phyloP scores from a whole-genome alignment of 225 moss, liverwort and hornwort genomes.

The Rhytidiadelphus loreus region DNA sequence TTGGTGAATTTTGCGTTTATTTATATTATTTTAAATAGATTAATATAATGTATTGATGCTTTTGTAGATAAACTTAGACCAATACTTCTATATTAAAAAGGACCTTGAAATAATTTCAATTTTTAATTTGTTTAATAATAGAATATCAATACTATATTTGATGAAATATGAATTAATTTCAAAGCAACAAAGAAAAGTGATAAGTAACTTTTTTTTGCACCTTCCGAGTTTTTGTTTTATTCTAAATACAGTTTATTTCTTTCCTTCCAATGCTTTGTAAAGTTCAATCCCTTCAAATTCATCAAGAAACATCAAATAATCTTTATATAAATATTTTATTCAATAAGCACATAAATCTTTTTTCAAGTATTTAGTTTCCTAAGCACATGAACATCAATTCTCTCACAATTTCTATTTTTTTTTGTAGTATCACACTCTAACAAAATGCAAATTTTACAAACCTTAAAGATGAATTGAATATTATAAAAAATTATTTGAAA shows the following conservation, averaged over 20 bases:
- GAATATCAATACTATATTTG: neutral
- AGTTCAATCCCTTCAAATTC: neutral
- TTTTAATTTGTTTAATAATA: neutral
- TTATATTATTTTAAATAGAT: neutral
- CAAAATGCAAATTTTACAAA: neutral
- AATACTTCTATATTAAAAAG: neutral
- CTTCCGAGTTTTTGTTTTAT: neutral
- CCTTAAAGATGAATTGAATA: neutral
- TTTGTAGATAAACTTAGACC: neutral
- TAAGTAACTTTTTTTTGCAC: neutral
- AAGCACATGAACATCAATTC: neutral
- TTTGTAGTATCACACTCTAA: neutral
- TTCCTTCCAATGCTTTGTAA: neutral
- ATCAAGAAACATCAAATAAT: neutral
- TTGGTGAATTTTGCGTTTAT: neutral
- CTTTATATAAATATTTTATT: neutral
- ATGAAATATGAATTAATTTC: neutral
- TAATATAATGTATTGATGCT: neutral
- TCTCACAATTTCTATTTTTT: neutral
- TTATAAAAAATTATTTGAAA: neutral
- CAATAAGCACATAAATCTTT: neutral
- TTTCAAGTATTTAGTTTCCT: too few species aligned
- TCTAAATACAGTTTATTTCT: neutral
- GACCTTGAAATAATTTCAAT: neutral
- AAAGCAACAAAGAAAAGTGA: neutral